Evolutionary conservation across 805 yeast species (phyloP), one percentile per base, ranked within the genome.

Genomic region (Scheffersomyces stipitis): DNA sequence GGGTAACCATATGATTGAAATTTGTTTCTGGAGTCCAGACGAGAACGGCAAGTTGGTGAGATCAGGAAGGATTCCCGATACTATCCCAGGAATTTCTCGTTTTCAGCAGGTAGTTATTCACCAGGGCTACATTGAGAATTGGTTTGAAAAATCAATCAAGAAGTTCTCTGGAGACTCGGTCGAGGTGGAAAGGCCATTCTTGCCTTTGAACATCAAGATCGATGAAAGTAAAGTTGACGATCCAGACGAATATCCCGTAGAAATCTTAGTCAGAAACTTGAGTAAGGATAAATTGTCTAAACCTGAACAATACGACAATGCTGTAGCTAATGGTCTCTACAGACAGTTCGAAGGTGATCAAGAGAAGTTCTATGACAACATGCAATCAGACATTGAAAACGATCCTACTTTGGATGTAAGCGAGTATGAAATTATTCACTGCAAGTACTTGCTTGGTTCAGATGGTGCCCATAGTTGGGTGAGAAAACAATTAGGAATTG

Each of bases 11-110:
- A 54, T 60, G 43, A 41, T 46, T 36, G 62, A 61, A 26, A 54
- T 61, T 42, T 40, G 54, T 13, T 57, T 60, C 40, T 62, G 66
- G 66, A 42, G 49, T 30, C 60, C 64, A 12, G 42, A 42, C 28
- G 47, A 42, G 28, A 40, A 48, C 10, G 62, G 62, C 14, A 47
- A 43, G 15, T 42, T 59, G 18, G 38, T 32, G 26, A 44, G 66
- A 31, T 42, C 46, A 20, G 51, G 58, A 4, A 41, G 60, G 26
- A 48, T 48, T 23, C 48, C 58, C 4, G 60, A 57, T 37, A 41
- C 58, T 8, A 44, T 51, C 26, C 52, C 55, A n/a, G 59, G 60
- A 4, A 45, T 55, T 29, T 56, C 61, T 7, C 38, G 59, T 10
- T 57, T 48, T 45, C 51, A 53, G 30, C 62, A 57, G 40, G 31